Evolutionary conservation across 1,139 yeast species (phyloP), one percentile per base, ranked within the genome.

Genomic region (Kluyveromyces sp.): DNA sequence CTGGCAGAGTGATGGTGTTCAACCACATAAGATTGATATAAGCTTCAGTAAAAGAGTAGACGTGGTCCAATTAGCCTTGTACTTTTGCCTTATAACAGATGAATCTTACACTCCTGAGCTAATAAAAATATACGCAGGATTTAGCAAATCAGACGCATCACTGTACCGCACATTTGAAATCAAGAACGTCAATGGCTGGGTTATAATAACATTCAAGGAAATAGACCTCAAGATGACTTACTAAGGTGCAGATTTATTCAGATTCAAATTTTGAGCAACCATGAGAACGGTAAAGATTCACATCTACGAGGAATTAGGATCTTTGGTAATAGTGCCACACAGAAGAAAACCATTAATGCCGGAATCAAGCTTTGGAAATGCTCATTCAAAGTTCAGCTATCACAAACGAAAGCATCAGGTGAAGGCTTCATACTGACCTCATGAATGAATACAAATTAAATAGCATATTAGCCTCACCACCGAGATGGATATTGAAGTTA

Each of bases 1-100:
- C 63, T 94, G 99, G 99, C 98, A 94, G 63, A 85, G 95, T 45
- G 98, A 94, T 63, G 98, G 97, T 32, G 74, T 78, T n/a, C 89
- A 83, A 55, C 98, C 98, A 0, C 98, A 94, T 66, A 72, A 73
- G 31, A 71, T 92, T 10, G 86, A 87, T 43, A 77, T 89, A 2
- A 94, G 81, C 58, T 94, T 94, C 62, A 75, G 92, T 37, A 89
- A 86, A 60, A 73, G 79, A 46, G 95, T 90, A 4, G 72, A 81
- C 25, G 68, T 94, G 4, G 81, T 82, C 48, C 66, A 88, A 48
- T 69, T 94, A 3, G 79, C 89, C 1, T 63, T 94, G 21, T 94
- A 56, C 45, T 57, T 64, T 39, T 83, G 71, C 71, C 82, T 41
- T 80, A 83, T 62, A 77, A 74, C 63, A 4, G 98, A 94, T 63